Conservation (phyloP, 257 asterid species). For the Nicotiana tabacum region DNA sequence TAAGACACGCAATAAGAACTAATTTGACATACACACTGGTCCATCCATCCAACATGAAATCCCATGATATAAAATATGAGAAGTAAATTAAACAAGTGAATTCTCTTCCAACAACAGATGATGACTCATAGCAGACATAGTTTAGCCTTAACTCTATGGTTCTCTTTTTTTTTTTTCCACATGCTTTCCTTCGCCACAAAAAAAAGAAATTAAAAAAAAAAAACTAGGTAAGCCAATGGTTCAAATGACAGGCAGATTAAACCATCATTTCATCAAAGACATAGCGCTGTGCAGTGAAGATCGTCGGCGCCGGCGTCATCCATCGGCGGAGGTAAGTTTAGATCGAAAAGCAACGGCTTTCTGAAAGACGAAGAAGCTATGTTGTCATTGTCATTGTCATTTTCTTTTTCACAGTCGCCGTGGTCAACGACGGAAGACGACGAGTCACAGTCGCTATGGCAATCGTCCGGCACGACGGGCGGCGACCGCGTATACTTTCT, state of each 20-base stretch:
- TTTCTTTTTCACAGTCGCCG: constrained; percentile 32
- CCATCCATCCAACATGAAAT: background rate
- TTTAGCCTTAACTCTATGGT: constrained; percentile 19
- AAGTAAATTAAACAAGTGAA: constrained; percentile 16
- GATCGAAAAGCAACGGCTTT: constrained; percentile 40
- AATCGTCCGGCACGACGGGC: constrained; percentile 58
- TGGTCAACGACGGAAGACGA: constrained; percentile 54
- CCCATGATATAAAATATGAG: constrained; percentile 12
- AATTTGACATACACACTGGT: background rate
- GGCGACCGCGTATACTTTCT: constrained; percentile 66
- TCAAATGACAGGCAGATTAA: constrained; percentile 3
- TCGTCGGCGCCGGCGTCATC: constrained; percentile 26
- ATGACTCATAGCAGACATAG: constrained; percentile 22
- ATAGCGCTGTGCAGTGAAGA: constrained; percentile 16
- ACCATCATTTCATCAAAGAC: constrained; percentile 18
- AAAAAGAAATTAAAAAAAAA: background rate
- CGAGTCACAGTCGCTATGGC: constrained; percentile 59
- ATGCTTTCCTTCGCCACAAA: constrained; percentile 11
- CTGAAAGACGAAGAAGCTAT: constrained; percentile 37
- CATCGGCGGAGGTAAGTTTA: constrained; percentile 39
- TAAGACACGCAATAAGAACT: background rate
- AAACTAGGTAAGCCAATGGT: constrained; percentile 15
- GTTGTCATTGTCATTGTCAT: constrained; percentile 35
- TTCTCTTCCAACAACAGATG: constrained; percentile 22
- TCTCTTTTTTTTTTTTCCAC: background rate